Conservation (phyloP, 208 protist genomes). For the Herpetomonas tarakana region DNA sequence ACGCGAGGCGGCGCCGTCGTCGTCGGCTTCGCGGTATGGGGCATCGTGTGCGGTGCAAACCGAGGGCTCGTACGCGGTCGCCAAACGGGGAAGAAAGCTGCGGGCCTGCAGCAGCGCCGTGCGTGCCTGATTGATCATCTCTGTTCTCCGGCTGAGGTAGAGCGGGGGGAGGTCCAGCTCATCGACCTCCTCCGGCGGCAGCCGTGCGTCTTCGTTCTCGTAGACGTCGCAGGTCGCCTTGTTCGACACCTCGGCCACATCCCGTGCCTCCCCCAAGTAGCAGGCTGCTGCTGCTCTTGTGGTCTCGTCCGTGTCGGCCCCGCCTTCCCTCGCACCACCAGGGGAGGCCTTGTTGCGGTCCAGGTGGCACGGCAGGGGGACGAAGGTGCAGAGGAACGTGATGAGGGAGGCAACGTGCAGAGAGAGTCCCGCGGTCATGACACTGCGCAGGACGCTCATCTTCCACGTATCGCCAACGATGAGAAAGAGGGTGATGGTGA, state of each 20-base stretch:
- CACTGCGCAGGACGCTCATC: conserved; percentile 38
- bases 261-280: not conserved
- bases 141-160: conserved; percentile 15
- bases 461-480: conserved; percentile 50
- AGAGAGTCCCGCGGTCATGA: conserved; percentile 44
- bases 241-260: not conserved
- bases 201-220: conserved; percentile 20
- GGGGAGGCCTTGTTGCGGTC: conserved; percentile 10
- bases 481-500: conserved; percentile 42
- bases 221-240: conserved; percentile 15
- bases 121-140: conserved; percentile 33
- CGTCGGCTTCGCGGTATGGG: conserved; percentile 2
- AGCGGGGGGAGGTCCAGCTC: conserved; percentile 10
- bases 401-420: conserved; percentile 55
- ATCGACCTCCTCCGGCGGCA: conserved; percentile 16
- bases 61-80: conserved; percentile 26
- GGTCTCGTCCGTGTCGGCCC: not conserved
- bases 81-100: conserved; percentile 6
- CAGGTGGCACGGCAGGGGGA: conserved; percentile 34
- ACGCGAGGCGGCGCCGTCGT: not conserved
- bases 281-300: too few relatives aligned
- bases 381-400: conserved; percentile 40
- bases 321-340: conserved; percentile 3
- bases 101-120: conserved; percentile 20
- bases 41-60: conserved; percentile 29